Percentiles rank a stretch among this genome's conserved stretches.
These are phyloP conservation scores for Margaritispora aquatica DNA, from an alignment of 495 filamentous ascomycete genomes.

Conservation along the genomic window DNA sequence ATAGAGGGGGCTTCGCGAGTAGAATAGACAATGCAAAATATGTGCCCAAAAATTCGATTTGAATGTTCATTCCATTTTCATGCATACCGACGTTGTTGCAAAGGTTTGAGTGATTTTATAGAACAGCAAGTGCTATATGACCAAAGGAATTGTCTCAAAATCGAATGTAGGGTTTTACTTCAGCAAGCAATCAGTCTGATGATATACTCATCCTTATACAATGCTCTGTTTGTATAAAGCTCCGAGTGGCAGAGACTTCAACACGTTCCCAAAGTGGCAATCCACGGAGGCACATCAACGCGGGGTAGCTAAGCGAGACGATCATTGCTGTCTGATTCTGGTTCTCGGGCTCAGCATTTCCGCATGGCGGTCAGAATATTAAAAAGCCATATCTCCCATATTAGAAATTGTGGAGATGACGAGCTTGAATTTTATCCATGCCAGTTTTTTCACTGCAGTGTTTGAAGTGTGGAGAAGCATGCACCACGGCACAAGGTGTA, in stretches of 20 bases:
- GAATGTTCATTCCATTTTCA: too few species aligned
- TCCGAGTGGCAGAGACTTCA: too few species aligned
- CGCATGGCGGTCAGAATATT: neutral
- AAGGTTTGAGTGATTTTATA: too few species aligned
- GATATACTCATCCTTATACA: too few species aligned
- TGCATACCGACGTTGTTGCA: too few species aligned
- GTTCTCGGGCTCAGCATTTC: neutral
- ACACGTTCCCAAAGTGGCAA: too few species aligned
- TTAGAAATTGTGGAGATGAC: neutral
- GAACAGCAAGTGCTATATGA: neutral
- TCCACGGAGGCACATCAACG: neutral
- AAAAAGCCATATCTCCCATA: neutral
- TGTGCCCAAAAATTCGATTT: neutral
- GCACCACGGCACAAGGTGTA: neutral
- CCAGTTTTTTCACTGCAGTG: neutral
- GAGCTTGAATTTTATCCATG: too few species aligned
- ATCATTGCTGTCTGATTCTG: neutral
- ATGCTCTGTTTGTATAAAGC: too few species aligned
- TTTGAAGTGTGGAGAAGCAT: neutral
- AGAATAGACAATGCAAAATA: neutral
- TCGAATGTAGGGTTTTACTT: neutral
- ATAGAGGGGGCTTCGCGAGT: neutral
- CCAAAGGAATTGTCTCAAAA: too few species aligned
- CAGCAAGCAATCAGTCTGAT: neutral
- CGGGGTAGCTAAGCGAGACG: neutral